These are phyloP conservation scores for Fusarium pininemorale DNA, from an alignment of 2,329 filamentous ascomycete genomes.

Conservation along the genomic window DNA sequence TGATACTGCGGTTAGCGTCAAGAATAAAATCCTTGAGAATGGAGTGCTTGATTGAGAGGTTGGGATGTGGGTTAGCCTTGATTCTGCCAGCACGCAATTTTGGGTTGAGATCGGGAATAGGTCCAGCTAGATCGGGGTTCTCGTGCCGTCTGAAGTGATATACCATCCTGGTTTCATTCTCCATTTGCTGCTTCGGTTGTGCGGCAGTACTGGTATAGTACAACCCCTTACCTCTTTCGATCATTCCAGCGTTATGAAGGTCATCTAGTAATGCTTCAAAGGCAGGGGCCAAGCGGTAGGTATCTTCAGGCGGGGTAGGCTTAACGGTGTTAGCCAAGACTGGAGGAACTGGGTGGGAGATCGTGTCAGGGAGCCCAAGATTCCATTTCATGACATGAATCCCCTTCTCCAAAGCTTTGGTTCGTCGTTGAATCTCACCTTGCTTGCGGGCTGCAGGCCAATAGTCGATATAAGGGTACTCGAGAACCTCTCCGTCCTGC, in stretches of 20 bases:
- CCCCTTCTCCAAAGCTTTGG: background rate
- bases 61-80: background rate
- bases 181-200: background rate
- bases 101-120: too few species aligned
- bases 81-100: too few species aligned
- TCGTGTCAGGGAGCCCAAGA: fast-evolving
- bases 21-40: background rate
- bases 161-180: background rate
- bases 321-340: fast-evolving
- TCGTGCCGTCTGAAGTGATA: background rate
- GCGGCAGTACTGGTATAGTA: background rate
- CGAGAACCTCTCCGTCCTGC: background rate
- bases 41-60: background rate
- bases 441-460: background rate
- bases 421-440: background rate
- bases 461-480: background rate
- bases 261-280: background rate
- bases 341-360: fast-evolving
- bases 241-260: fast-evolving
- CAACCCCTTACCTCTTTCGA: fast-evolving
- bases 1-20: background rate
- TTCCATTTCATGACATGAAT: background rate
- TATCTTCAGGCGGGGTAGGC: background rate
- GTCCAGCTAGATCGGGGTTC: background rate
- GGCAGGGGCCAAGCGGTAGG: background rate